Evolutionary conservation across 208 protist species (phyloP), one percentile per base, ranked within the genome.

Genomic region (Leishmania gerbilli): DNA sequence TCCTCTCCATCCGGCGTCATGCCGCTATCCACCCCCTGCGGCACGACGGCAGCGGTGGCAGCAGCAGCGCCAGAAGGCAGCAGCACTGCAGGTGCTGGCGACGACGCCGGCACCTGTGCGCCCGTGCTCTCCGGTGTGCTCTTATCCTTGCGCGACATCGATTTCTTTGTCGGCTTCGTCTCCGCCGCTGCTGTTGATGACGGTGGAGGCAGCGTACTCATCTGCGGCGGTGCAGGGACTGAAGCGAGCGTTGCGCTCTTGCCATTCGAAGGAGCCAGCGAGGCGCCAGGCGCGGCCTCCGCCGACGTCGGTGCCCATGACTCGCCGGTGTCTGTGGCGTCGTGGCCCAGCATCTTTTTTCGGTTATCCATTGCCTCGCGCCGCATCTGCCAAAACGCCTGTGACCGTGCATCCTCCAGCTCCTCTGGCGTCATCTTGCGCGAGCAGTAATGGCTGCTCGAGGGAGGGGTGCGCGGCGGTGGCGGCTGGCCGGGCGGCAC

Each of bases 301-400:
- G 40, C 56, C 62, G n/a, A 53, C 27, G 27, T 51, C 45, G 27
- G 55, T 56, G 53, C 56, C 34, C 24, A 47, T 55, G 31, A n/a
- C 67, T 15, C 53, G 71, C 53, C 60, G 71, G 21, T 40, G 40
- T 27, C 79, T 60, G 7, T 62, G 21, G 9, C 74, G 77, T 89
- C 87, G 21, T 89, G 68, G n/a, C 85, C 93, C 65, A 95, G 79
- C 68, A 92, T 87, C 62, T 91, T 89, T n/a, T 82, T 80, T 74
- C 90, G 93, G 86, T 98, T 98, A 76, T 94, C 83, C 67, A 95
- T 89, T 2, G 93, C 92, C 79, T 95, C 93, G 21, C 88, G 87
- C 6, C 94, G 89, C 93, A 98, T 97, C 83, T 98, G 89, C 96
- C 94, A 98, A 79, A 92, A 98, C 8, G 93, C 92, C 55, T 92